Conservation (phyloP, 306 rosid genomes). For the Rosa chinensis region DNA sequence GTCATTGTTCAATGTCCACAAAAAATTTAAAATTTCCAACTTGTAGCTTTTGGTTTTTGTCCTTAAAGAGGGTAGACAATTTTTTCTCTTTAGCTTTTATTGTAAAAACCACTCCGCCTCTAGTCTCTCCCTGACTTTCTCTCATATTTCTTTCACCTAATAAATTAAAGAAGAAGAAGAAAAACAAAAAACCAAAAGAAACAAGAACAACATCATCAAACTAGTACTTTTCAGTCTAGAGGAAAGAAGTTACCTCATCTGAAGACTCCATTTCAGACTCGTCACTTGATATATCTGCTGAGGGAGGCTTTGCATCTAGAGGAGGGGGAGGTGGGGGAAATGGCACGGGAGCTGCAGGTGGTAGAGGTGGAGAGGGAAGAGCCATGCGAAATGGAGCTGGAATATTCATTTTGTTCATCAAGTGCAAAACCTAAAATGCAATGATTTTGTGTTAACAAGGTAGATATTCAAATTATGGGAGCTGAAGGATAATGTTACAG, state of each 20-base stretch:
- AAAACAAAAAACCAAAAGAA: background rate
- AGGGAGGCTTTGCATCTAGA: constrained; percentile 37
- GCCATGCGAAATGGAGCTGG: constrained; percentile 98
- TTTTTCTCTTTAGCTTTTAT: background rate
- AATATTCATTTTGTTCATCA: constrained; percentile 98
- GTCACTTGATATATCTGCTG: constrained; percentile 56
- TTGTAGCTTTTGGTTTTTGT: background rate
- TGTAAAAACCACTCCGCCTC: background rate
- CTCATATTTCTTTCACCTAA: background rate
- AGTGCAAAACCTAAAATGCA: constrained; percentile 72
- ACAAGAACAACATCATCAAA: background rate
- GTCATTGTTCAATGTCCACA: background rate
- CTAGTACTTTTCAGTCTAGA: background rate
- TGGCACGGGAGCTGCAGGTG: constrained; percentile 62
- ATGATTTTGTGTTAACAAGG: constrained; percentile 19
- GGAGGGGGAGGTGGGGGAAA: constrained; percentile 51
- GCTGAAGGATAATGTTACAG: constrained; percentile 18
- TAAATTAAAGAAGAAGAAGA: background rate
- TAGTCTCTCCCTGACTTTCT: background rate
- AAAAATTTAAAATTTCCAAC: background rate
- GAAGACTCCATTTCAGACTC: constrained; percentile 98
- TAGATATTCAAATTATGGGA: constrained; percentile 16
- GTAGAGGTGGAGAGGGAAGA: constrained; percentile 93
- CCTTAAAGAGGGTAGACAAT: background rate
- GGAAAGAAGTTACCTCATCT: constrained; percentile 67